Evolutionary conservation across 106 monocot genomes (phyloP), one percentile per base, ranked within the genome.

Genomic region (Hemerocallis citrina): DNA sequence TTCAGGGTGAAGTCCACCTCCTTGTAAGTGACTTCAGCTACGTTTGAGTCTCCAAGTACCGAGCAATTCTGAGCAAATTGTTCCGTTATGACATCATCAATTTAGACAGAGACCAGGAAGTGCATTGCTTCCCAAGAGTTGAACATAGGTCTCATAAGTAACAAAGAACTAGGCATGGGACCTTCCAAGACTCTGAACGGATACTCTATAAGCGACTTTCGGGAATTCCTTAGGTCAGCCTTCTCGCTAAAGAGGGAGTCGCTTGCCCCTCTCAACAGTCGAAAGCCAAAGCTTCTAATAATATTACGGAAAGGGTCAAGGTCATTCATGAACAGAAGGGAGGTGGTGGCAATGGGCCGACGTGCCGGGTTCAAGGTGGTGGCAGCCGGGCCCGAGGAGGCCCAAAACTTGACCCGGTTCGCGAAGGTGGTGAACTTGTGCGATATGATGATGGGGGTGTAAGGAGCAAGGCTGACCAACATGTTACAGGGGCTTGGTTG

Each of bases 1-100:
- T 39, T 23, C 48, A 66, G 7, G 69, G 65, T 1, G 65, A 73
- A 17, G 77, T 82, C n/a, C 69, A 56, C 16, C 66, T 82, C 56
- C 47, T 82, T 9, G 56, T 77, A 1, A 56, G 50, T 9, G 55
- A 70, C 65, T 61, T 35, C 64, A 65, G 65, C 10, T 30, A 44
- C 5, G 57, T 31, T 14, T 82, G 68, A 64, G 21, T 81, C 17
- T 11, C 29, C 43, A 82, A 70, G 64, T 81, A 64, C 54, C 14
- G 19, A 11, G 13, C 38, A 11, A 39, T 75, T 4, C 55, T 69
- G 2, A 33, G 7, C 21, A 46, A 32, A 12, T 46, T 69, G 37
- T 63, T 69, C 0, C 34, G 47, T 16, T 31, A 64, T 33, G 64
- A 64, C 6, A 27, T 64, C 40, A 52, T 77, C 40, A 49, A 77